These are phyloP conservation scores for Dactylis glomerata DNA, from an alignment of 176 grass and related monocot species.

Conservation along the genomic window DNA sequence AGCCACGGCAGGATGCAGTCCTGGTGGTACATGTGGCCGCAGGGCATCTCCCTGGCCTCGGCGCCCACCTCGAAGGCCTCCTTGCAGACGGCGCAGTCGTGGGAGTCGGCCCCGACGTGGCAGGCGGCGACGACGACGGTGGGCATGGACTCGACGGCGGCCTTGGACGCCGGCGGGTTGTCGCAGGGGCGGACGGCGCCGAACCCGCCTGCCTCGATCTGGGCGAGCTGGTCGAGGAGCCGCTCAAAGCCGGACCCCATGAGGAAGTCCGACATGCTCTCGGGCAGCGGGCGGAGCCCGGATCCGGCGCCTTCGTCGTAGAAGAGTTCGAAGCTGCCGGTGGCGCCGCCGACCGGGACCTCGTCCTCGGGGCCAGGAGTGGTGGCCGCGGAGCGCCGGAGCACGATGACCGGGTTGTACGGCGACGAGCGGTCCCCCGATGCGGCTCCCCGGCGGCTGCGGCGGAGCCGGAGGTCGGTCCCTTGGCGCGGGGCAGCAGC, in stretches of 20 bases:
- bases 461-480: background rate
- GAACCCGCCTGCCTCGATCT: slow-evolving; percentile 49
- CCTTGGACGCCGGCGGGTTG: slow-evolving; percentile 53
- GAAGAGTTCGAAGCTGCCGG: too few relatives aligned
- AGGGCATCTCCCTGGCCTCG: too few relatives aligned
- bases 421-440: slow-evolving; percentile 19
- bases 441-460: background rate
- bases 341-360: too few relatives aligned
- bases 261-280: background rate
- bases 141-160: slow-evolving; percentile 63
- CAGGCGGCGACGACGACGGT: slow-evolving; percentile 25
- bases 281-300: too few relatives aligned
- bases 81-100: slow-evolving; percentile 54
- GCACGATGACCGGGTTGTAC: too few relatives aligned
- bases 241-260: slow-evolving; percentile 55
- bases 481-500: background rate
- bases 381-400: too few relatives aligned
- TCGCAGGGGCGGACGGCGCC: slow-evolving; percentile 22
- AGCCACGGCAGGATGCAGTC: too few relatives aligned
- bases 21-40: too few relatives aligned
- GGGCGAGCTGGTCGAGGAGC: slow-evolving; percentile 50
- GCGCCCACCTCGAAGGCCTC: too few relatives aligned
- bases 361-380: too few relatives aligned
- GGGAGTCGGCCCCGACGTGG: slow-evolving; percentile 41
- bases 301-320: too few relatives aligned